These are phyloP conservation scores for Astragalus membranaceus DNA, from an alignment of 306 rosid genomes.

Conservation along the genomic window DNA sequence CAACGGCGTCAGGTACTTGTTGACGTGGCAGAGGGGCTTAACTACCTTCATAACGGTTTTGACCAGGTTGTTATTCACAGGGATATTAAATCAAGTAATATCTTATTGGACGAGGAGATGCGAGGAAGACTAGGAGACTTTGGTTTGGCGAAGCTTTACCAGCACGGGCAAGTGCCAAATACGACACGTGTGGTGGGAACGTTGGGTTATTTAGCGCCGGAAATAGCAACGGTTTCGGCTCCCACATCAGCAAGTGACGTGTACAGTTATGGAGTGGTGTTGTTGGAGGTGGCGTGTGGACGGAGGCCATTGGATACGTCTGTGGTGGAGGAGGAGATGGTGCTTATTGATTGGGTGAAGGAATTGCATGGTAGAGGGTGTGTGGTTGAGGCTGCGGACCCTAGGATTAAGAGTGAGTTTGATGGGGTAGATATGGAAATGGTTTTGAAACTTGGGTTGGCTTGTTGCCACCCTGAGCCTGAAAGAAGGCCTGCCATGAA, in stretches of 20 bases:
- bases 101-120: constrained; percentile 66
- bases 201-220: constrained; percentile 81
- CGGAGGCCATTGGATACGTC: constrained; percentile 58
- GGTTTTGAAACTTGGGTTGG: constrained; percentile 70
- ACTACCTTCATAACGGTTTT: constrained; percentile 81
- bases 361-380: constrained; percentile 40
- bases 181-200: constrained; percentile 83
- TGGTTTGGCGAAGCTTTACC: constrained; percentile 79
- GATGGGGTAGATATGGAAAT: constrained; percentile 50
- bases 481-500: constrained; percentile 65
- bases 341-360: constrained; percentile 75
- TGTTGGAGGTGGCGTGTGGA: constrained; percentile 78
- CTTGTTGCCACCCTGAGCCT: constrained; percentile 83
- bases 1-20: constrained; percentile 51
- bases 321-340: constrained; percentile 52
- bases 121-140: constrained; percentile 73
- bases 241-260: constrained; percentile 78
- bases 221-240: constrained; percentile 45
- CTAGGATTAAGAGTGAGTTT: constrained; percentile 37
- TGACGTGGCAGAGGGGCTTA: constrained; percentile 75
- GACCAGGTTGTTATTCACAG: constrained; percentile 76
- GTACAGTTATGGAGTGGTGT: constrained; percentile 72
- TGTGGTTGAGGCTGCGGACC: constrained; percentile 48
- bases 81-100: constrained; percentile 72
- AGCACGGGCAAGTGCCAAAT: constrained; percentile 69